Evolutionary conservation across 352 stramenopile species (phyloP), one percentile per base, ranked within the genome.

Genomic region (Phytophthora nicotianae): DNA sequence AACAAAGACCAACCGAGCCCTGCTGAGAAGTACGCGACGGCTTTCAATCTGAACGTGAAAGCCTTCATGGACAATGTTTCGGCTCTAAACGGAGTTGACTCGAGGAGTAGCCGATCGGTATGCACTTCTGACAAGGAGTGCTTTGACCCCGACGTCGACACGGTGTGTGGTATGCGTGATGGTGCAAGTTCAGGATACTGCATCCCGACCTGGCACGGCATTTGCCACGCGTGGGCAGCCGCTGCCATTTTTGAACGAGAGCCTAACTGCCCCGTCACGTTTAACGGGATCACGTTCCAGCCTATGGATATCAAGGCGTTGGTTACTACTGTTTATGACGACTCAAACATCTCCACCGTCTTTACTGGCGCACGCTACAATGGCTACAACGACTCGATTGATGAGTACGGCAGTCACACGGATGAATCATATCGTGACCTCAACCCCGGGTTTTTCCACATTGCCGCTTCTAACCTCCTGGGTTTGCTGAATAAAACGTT

Each of bases 171-270:
- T 29, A 73, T 62, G 38, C 68, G 68, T 23, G 51, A 53, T 0
- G 53, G 50, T n/a, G 14, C 38, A 19, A 19, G 23, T 11, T 50
- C 56, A 0, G 68, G 68, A 9, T 70, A 69, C 23, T 76, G 68
- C n/a, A n/a, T n/a, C n/a, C n/a, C n/a, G n/a, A n/a, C n/a, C n/a
- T n/a, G n/a, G n/a, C n/a, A n/a, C n/a, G 70, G 70, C 16, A 67
- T 79, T 43, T 79, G 66, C 52, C 70, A 79, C 23, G 66, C 67
- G 10, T 75, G 70, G 70, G 58, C 70, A 1, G 50, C 65, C 0
- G 66, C 70, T 17, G 64, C 70, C 6, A 63, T 73, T 32, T 47
- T 73, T 17, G 70, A 78, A 54, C 23, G 19, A 16, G 66, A 78
- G 29, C 65, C 69, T 29, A 29, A 70, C 38, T 73, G 65, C 17